Base-by-base conservation (phyloP, 805 yeast genomes). In the Wickerhamomyces silvicola region DNA sequence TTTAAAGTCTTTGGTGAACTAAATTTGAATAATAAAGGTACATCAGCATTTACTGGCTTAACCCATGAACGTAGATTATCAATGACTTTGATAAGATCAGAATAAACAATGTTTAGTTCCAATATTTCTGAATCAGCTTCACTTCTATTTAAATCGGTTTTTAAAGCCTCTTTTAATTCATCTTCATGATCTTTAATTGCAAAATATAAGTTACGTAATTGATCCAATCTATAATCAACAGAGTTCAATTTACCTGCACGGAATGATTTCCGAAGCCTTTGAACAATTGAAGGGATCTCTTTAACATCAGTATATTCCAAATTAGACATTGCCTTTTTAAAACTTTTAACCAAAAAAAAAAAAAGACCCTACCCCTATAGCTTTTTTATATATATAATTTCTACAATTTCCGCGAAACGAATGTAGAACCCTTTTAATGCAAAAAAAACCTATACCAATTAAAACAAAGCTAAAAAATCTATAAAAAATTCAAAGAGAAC, bases 121-220 rank as follows among this genome's bases (percentile, higher is more conserved):
- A 72, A 52, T 24, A 70, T 48, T 32, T 60, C 58, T 1, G 88
- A 69, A 51, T 87, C 96, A 22, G 62, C 57, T 7, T 61, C 58
- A 2, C 81, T 55, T 35, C 88, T 69, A 52, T 76, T 65, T 56
- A 85, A 77, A 50, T 87, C 97, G 39, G 64, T 52, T 12, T 56
- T 38, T 41, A 86, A 58, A 0, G 94, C 85, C 3, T 63, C 70
- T 21, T 66, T 53, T 23, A 87, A 46, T 10, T 49, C 57, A 3
- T 70, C 74, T 30, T 57, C 62, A 47, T 76, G 66, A 49, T 79
- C 84, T 37, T 62, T 56, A 12, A 86, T 34, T 2, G 71, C 77
- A 43, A 67, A 75, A 59, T 77, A 80, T 12, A 85, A 46, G 46
- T 78, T 72, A 36, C 83, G 66, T 43, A 85, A 66, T 53, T 76